Evolutionary conservation across 352 stramenopile species (phyloP), one percentile per base, ranked within the genome.

Genomic region (Elongisporangium anandrum): DNA sequence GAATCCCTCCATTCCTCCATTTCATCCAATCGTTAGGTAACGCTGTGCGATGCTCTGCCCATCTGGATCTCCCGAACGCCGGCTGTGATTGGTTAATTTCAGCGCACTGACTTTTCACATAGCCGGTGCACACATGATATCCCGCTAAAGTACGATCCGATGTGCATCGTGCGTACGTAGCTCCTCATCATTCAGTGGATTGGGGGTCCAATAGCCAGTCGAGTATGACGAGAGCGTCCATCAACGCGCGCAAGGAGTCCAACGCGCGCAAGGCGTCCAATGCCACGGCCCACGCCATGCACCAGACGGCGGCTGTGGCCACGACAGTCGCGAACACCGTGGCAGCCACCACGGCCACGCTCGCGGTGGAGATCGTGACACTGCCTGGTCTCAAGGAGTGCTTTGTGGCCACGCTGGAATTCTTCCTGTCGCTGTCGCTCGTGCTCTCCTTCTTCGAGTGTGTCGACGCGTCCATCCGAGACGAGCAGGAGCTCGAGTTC

Each of bases 371-470:
- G 34, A 45, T 45, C 34, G 34, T 45, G 34, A 45, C 34, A 12
- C 34, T 45, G 34, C 34, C 34, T 7, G 34, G 34, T 4, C 54
- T 80, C 47, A 87, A 87, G 62, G 55, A 60, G 22, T 66, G 85
- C 12, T 59, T 85, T 13, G 70, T 87, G n/a, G 77, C 63, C 34
- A 66, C 57, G 17, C 56, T 87, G 19, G 75, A 87, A 53, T 53
- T 87, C 48, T 84, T 78, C 60, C 66, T 87, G 15, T 84, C 77
- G 7, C 56, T 84, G 12, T 48, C 79, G 54, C 71, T 87, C n/a
- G 60, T 83, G 61, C 60, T 79, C 34, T 77, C 72, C 41, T 73
- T 87, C 19, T 87, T 87, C 49, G 68, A 87, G 56, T 77, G 70
- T 34, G 58, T 67, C 15, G 64, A 80, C 34, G 54, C 54, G 16